Conservation (phyloP, 2,329 filamentous ascomycete genomes). For the Monilinia polystroma region DNA sequence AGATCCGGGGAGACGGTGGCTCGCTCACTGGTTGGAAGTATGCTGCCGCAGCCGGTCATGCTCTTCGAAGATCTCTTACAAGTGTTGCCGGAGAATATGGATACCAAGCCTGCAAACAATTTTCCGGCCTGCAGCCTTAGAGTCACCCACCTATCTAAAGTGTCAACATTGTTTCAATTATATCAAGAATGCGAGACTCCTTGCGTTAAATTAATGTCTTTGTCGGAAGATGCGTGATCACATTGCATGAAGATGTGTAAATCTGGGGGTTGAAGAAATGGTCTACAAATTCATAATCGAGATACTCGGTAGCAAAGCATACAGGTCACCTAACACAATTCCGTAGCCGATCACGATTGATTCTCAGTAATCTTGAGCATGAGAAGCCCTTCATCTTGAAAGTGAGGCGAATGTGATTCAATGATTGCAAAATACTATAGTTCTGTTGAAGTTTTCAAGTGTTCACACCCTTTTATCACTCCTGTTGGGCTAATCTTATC, state of each 20-base stretch:
- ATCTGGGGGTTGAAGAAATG: background rate
- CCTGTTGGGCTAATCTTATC: conserved; percentile 19
- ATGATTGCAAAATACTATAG: background rate
- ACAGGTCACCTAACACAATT: background rate
- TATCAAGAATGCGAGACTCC: background rate
- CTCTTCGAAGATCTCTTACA: background rate
- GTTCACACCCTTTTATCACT: conserved; percentile 14
- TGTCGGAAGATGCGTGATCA: background rate
- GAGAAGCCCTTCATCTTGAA: background rate
- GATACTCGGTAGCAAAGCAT: background rate
- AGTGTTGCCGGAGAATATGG: background rate
- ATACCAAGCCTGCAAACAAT: background rate
- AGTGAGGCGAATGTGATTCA: background rate
- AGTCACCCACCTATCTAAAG: background rate
- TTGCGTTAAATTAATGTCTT: background rate
- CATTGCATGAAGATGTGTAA: background rate
- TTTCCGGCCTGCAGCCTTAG: background rate
- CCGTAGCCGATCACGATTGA: background rate
- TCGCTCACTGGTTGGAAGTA: background rate
- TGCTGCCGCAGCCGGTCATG: conserved; percentile 10
- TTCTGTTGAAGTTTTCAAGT: background rate
- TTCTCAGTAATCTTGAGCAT: background rate
- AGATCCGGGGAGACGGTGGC: conserved; percentile 3
- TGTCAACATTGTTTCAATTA: background rate
- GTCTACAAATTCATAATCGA: background rate